These are phyloP conservation scores for Cordyceps cicadae DNA, from an alignment of 2,329 filamentous ascomycete genomes.

Conservation along the genomic window DNA sequence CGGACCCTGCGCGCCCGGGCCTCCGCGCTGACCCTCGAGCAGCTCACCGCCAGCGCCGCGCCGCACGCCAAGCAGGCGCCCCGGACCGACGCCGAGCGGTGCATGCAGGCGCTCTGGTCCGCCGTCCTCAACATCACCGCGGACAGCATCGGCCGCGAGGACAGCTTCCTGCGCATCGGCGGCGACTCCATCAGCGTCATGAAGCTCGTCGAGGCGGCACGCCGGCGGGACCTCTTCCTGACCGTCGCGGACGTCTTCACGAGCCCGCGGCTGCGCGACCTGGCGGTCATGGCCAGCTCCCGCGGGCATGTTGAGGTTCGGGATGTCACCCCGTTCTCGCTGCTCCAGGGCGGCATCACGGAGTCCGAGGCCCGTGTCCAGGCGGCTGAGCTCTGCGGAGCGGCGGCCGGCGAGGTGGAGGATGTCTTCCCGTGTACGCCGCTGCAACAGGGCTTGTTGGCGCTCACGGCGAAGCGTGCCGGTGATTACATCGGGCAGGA, in stretches of 20 bases:
- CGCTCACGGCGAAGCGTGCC: not conserved
- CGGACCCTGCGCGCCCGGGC: conserved; percentile 9
- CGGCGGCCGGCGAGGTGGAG: not conserved
- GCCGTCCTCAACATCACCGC: conserved; percentile 30
- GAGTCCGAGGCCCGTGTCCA: not conserved
- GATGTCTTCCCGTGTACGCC: conserved; percentile 8
- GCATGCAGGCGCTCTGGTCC: conserved; percentile 28
- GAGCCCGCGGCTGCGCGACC: conserved; percentile 21
- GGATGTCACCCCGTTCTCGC: conserved; percentile 1
- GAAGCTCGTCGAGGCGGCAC: conserved; percentile 31
- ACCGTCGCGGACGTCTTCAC: conserved; percentile 27
- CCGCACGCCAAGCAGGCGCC: conserved; percentile 8
- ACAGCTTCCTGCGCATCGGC: conserved; percentile 31
- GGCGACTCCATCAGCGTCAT: conserved; percentile 39
- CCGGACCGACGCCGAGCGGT: conserved; percentile 6
- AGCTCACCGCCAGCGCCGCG: not conserved
- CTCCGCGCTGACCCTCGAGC: conserved; percentile 3
- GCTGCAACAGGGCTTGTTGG: not conserved
- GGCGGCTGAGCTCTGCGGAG: not conserved
- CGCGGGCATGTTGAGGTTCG: not conserved
- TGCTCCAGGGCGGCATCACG: not conserved
- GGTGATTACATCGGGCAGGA: conserved; percentile 2
- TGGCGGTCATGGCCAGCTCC: conserved; percentile 13
- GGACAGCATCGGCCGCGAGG: conserved; percentile 21
- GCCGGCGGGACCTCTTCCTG: conserved; percentile 21